Base-by-base conservation (phyloP, 768 basidiomycete genomes). In the Ramaria rubella region DNA sequence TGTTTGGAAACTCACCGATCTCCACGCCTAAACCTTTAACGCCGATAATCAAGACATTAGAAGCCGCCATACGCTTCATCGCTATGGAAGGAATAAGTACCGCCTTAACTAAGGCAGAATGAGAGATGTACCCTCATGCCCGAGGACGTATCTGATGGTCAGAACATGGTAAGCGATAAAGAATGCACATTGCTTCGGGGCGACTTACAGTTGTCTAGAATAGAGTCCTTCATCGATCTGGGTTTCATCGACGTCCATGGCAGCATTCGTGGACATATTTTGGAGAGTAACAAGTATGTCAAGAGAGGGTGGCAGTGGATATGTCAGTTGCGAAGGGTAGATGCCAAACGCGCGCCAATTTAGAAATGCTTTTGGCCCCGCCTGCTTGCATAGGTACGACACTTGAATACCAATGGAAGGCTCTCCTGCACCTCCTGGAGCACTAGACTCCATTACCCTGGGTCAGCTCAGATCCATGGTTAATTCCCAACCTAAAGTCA, bases 1-100 rank as follows among this genome's bases (percentile, higher is more conserved):
- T 19, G 4, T 14, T 42, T 42, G 38, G 61, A 63, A 62, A 63
- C 73, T 58, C 73, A 85, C 94, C 95, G 65, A 98, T 96, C 73
- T 99, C 96, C 57, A 90, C 90, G 44, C 96, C 95, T 57, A 99
- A 72, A 53, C 96, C 96, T 57, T 87, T 86, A 67, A 93, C 72
- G 9, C 96, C 96, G 45, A 96, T 85, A 60, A 99, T 83, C 60
- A 99, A 81, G 40, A 98, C 88, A 67, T 96, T 96, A 34, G 94
- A 97, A 15, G 81, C 77, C 6, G 96, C 95, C 96, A 99, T 98
- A 67, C 86, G 87, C 79, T 96, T 96, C 96, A 98, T 98, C 44
- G 95, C 95, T 97, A 63, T n/a, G 45, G 26, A 44, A n/a, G 29
- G 21, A 8, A 30, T 48, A 9, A 48, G 50, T 73, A 49, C 70